phyloP scores from a whole-genome alignment of 441 rosid genomes.

The Manihot esculenta region DNA sequence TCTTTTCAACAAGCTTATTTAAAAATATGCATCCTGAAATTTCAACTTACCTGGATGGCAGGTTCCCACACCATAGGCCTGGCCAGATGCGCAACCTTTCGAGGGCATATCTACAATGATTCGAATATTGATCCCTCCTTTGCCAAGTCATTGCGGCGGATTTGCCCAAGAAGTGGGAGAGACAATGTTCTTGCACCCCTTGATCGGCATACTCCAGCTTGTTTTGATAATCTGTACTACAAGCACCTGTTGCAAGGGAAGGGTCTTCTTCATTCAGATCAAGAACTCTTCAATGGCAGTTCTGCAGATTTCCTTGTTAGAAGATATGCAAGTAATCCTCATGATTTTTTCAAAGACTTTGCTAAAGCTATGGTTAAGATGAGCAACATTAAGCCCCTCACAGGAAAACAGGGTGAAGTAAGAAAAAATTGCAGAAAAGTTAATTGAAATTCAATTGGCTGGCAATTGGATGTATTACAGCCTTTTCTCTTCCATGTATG shows the following conservation, averaged over 20 bases:
- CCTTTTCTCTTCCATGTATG: too few relatives aligned
- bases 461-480: too few relatives aligned
- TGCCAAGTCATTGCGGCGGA: constrained; percentile 33
- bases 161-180: constrained; percentile 48
- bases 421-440: constrained; percentile 50
- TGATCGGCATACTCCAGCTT: constrained; percentile 45
- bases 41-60: constrained; percentile 18
- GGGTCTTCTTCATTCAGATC: constrained; percentile 69
- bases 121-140: constrained; percentile 39
- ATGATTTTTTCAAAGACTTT: constrained; percentile 46
- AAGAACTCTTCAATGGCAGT: constrained; percentile 46
- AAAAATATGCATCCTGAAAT: not conserved
- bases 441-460: constrained; percentile 23
- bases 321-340: constrained; percentile 36
- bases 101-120: constrained; percentile 43
- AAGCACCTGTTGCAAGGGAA: constrained; percentile 43
- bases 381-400: constrained; percentile 54
- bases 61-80: constrained; percentile 68
- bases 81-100: constrained; percentile 41
- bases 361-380: constrained; percentile 54
- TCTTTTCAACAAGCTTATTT: too few relatives aligned
- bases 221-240: constrained; percentile 54
- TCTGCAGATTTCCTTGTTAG: constrained; percentile 46
- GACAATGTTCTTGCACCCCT: constrained; percentile 35
- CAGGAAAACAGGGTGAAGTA: constrained; percentile 49